Conservation (phyloP, 108 stramenopile species). For the Stephanodiscus minutulus region DNA sequence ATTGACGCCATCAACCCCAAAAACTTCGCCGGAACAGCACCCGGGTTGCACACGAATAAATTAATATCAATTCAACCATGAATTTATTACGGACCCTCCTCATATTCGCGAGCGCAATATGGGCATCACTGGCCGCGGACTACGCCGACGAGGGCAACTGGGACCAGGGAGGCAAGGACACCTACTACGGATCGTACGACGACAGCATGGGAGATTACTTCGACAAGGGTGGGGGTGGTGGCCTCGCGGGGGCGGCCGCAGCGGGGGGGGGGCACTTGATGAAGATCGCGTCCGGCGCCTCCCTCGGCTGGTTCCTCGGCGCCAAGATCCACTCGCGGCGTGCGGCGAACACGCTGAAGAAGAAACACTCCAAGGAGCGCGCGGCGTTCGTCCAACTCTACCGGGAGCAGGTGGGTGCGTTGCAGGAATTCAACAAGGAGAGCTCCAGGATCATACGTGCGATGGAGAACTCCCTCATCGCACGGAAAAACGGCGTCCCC, state of each 20-base stretch:
- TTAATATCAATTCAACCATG: conserved; percentile 23
- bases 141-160: conserved; percentile 29
- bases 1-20: background rate
- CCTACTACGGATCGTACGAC: conserved; percentile 48
- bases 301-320: conserved; percentile 52
- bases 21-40: background rate
- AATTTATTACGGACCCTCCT: conserved; percentile 42
- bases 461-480: conserved; percentile 51
- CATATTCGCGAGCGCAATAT: conserved; percentile 30
- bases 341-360: conserved; percentile 50
- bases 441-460: conserved; percentile 51
- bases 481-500: conserved; percentile 48
- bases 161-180: conserved; percentile 15
- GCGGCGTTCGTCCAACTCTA: conserved; percentile 55
- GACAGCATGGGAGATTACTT: conserved; percentile 59
- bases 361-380: conserved; percentile 57
- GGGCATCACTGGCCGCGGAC: conserved; percentile 18
- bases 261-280: conserved; percentile 30
- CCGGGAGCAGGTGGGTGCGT: conserved; percentile 49
- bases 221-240: conserved; percentile 26
- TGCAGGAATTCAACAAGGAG: conserved; percentile 57
- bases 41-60: background rate
- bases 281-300: conserved; percentile 34
- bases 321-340: conserved; percentile 52
- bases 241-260: background rate